These are phyloP conservation scores for Phytophthora parvispora DNA, from an alignment of 352 stramenopile genomes.

Conservation along the genomic window DNA sequence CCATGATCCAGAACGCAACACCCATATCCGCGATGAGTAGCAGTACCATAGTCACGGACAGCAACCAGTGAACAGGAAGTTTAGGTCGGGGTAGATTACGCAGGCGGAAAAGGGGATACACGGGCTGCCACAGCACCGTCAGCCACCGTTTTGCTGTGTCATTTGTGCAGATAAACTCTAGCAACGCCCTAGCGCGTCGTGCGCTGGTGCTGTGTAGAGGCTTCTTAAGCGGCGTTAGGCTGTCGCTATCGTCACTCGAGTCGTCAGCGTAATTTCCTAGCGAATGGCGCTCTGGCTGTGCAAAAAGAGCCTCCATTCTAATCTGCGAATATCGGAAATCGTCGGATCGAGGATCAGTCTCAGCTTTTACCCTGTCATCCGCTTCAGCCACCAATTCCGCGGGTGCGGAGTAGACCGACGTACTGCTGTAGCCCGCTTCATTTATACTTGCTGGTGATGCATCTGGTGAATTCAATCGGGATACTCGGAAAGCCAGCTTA, in stretches of 20 bases:
- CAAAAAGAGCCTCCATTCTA: slow-evolving; percentile 82
- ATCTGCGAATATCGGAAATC: slow-evolving; percentile 82
- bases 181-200: slow-evolving; percentile 29
- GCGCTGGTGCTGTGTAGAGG: slow-evolving; percentile 4
- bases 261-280: slow-evolving; percentile 18
- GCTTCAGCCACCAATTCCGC: slow-evolving; percentile 8
- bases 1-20: slow-evolving; percentile 78
- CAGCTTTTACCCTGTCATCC: slow-evolving; percentile 29
- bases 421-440: background rate
- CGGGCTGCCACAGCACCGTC: slow-evolving; percentile 44
- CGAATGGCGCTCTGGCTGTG: slow-evolving; percentile 35
- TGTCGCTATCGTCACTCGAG: slow-evolving; percentile 37
- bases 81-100: slow-evolving; percentile 51
- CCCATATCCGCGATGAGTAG: slow-evolving; percentile 75
- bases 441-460: slow-evolving; percentile 1
- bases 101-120: slow-evolving; percentile 73
- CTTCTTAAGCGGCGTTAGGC: slow-evolving; percentile 30
- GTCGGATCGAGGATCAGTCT: slow-evolving; percentile 62
- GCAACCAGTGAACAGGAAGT: slow-evolving; percentile 43
- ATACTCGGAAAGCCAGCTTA: slow-evolving; percentile 76
- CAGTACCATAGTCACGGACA: slow-evolving; percentile 64
- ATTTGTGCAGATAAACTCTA: slow-evolving; percentile 40
- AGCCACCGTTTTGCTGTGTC: slow-evolving; percentile 36
- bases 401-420: background rate
- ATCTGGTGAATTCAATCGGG: slow-evolving; percentile 26